These are phyloP conservation scores for Plasmodium ovale DNA, from an alignment of 169 alveolate genomes.

Conservation along the genomic window DNA sequence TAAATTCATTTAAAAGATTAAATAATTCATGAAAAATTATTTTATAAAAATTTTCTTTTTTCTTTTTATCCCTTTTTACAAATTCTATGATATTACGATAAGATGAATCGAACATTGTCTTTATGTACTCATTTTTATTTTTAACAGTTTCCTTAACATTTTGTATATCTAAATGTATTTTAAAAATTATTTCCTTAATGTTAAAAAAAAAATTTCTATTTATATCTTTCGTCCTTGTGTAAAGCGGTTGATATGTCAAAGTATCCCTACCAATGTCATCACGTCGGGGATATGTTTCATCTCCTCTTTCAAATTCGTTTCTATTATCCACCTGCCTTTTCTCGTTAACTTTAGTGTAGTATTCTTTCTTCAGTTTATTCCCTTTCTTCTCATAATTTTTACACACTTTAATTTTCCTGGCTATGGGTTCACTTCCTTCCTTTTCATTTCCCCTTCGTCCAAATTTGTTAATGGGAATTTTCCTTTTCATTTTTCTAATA, in stretches of 20 bases:
- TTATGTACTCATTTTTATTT: conserved; percentile 40
- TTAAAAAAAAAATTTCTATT: conserved; percentile 21
- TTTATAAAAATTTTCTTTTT: conserved; percentile 56
- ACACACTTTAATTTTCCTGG: not conserved
- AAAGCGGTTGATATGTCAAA: not conserved
- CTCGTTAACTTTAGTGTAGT: conserved; percentile 9
- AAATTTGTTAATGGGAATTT: not conserved
- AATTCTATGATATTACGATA: conserved; percentile 13
- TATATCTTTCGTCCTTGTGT: conserved; percentile 13
- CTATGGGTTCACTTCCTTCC: conserved; percentile 19
- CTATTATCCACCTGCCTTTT: conserved; percentile 7
- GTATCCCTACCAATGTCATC: not conserved
- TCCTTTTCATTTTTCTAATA: conserved; percentile 8
- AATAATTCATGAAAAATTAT: conserved; percentile 53
- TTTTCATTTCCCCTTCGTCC: not conserved
- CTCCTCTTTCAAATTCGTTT: conserved; percentile 5
- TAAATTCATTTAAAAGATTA: conserved; percentile 58
- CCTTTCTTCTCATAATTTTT: not conserved
- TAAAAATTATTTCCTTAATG: conserved; percentile 41
- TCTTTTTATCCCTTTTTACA: conserved; percentile 27
- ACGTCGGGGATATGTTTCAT: not conserved
- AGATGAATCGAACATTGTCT: conserved; percentile 17
- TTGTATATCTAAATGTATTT: conserved; percentile 37
- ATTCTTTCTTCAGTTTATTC: conserved; percentile 1
- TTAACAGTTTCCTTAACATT: conserved; percentile 37